Conservation (phyloP, 305 asterid genomes). For the Vinca major region DNA sequence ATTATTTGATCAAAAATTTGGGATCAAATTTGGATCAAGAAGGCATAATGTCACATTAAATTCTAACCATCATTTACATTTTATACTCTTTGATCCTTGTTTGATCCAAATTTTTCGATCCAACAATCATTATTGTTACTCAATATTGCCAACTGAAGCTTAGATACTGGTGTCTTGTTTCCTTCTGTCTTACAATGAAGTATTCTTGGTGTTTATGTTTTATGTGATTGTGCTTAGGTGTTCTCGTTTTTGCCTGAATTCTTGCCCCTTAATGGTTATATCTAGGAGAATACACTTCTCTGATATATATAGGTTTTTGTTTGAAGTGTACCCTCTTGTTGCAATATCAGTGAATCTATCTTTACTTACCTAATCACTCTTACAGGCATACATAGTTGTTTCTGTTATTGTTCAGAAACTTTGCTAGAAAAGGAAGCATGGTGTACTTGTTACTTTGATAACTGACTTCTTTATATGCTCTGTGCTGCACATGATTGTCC, state of each 20-base stretch:
- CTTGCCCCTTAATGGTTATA: neutral
- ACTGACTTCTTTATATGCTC: neutral
- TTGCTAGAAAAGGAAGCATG: neutral
- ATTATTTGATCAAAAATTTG: no score
- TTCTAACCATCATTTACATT: no score
- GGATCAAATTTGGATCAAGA: no score
- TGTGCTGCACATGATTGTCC: neutral
- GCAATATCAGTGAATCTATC: no score
- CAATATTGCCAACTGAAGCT: neutral
- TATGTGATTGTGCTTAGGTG: neutral
- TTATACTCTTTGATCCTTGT: no score
- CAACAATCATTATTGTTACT: no score
- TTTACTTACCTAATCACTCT: no score
- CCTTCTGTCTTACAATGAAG: neutral
- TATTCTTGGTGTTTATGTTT: neutral
- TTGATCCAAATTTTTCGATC: no score
- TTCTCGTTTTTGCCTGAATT: neutral
- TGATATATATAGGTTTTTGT: no score
- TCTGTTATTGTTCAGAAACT: neutral
- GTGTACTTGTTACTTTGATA: neutral
- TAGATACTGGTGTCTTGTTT: neutral
- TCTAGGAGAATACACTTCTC: neutral
- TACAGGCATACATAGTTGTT: neutral
- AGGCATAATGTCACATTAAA: no score
- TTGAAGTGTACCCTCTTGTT: no score